phyloP scores from a whole-genome alignment of 2,329 filamentous ascomycete species.

The Stagonosporopsis vannaccii region DNA sequence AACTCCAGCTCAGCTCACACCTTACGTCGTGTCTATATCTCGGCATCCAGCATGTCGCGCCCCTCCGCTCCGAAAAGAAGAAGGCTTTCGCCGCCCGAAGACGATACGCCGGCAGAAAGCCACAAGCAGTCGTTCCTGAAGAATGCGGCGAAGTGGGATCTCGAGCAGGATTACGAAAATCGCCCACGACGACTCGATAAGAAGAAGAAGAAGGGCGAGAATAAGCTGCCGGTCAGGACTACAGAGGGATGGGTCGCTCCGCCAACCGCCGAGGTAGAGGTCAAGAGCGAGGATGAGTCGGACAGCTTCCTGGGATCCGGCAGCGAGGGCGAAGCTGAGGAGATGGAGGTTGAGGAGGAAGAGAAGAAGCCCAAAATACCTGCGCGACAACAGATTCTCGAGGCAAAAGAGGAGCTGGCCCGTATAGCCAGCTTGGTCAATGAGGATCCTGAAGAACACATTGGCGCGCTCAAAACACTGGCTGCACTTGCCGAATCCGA shows the following conservation, averaged over 20 bases:
- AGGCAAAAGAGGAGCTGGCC: conserved; percentile 92
- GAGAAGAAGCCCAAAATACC: conserved; percentile 70
- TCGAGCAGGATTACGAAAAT: conserved; percentile 90
- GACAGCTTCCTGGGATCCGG: conserved; percentile 70
- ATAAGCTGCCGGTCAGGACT: conserved; percentile 85
- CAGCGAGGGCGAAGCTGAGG: conserved; percentile 58
- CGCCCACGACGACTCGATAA: conserved; percentile 73
- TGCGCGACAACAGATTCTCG: conserved; percentile 78
- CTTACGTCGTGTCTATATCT: background rate
- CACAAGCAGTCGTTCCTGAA: conserved; percentile 68
- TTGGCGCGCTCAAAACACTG: conserved; percentile 78
- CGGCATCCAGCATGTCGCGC: conserved; percentile 37
- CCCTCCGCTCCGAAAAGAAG: conserved; percentile 48
- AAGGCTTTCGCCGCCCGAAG: conserved; percentile 47
- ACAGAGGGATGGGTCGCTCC: conserved; percentile 76
- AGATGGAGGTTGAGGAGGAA: conserved; percentile 48
- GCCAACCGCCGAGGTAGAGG: conserved; percentile 44
- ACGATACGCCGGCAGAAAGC: conserved; percentile 29
- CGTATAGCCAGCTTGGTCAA: conserved; percentile 81
- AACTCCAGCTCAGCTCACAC: conserved; percentile 2
- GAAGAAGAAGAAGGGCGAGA: conserved; percentile 72
- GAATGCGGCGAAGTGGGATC: conserved; percentile 82
- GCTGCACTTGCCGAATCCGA: conserved; percentile 74
- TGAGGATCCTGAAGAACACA: conserved; percentile 91
- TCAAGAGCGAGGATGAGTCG: conserved; percentile 63